Percentiles rank a stretch among this genome's conserved stretches.
These are phyloP conservation scores for Brassica carinata DNA, from an alignment of 345 rosid species.

Conservation along the genomic window DNA sequence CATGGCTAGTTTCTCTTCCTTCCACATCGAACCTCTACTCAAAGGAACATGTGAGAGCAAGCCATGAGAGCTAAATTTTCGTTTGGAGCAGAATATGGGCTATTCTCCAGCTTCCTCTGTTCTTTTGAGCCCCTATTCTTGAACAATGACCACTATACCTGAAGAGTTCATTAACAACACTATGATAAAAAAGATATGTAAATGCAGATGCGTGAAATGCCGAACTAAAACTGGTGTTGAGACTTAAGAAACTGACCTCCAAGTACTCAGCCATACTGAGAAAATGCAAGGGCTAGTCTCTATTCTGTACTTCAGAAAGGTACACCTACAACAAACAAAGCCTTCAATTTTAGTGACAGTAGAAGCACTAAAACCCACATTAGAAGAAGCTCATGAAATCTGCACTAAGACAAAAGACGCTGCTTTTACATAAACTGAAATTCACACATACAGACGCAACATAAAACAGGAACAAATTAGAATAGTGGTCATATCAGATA, in stretches of 20 bases:
- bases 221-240: neutral
- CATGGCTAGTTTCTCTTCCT: neutral
- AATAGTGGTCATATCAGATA: too few relatives aligned
- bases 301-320: slow-evolving; percentile 53
- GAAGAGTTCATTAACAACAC: neutral
- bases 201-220: too few relatives aligned
- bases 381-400: too few relatives aligned
- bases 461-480: too few relatives aligned
- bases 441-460: too few relatives aligned
- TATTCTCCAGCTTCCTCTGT: neutral
- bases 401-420: too few relatives aligned
- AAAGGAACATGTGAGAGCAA: neutral
- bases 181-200: too few relatives aligned
- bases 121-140: neutral
- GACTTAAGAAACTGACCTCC: slow-evolving; percentile 43
- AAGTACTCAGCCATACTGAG: slow-evolving; percentile 55
- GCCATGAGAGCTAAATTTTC: neutral
- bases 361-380: too few relatives aligned
- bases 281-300: slow-evolving; percentile 45
- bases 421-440: too few relatives aligned
- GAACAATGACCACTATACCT: neutral
- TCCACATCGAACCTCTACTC: too few relatives aligned
- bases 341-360: too few relatives aligned
- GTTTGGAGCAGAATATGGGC: neutral
- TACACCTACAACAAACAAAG: slow-evolving; percentile 38